Conservation (phyloP, 1,284 basidiomycete species). For the Ustanciosporium gigantosporum region DNA sequence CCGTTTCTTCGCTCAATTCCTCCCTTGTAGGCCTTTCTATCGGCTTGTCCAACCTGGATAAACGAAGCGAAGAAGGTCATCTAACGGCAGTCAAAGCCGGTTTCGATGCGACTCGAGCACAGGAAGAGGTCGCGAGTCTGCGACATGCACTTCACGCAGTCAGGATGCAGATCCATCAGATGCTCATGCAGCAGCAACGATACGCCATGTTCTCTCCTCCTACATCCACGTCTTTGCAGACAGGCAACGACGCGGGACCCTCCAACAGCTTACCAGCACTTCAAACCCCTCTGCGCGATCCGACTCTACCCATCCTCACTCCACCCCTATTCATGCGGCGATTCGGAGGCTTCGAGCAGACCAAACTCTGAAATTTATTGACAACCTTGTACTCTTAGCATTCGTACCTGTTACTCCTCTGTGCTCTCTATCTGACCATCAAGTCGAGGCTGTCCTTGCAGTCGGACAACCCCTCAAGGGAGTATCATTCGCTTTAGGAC, state of each 20-base stretch:
- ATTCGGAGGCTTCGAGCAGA: slow-evolving; percentile 35
- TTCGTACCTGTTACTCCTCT: too few species aligned
- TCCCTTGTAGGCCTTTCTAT: slow-evolving; percentile 10
- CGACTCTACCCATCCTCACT: slow-evolving; percentile 14
- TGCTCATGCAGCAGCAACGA: slow-evolving; percentile 35
- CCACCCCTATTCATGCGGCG: slow-evolving; percentile 21
- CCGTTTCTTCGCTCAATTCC: slow-evolving; percentile 14
- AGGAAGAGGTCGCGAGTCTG: slow-evolving; percentile 38
- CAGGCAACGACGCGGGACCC: background rate
- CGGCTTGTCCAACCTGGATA: slow-evolving; percentile 19
- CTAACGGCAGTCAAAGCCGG: slow-evolving; percentile 29
- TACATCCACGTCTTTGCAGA: background rate
- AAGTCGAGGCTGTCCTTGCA: too few species aligned
- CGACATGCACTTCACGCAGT: slow-evolving; percentile 41
- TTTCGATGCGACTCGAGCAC: slow-evolving; percentile 38
- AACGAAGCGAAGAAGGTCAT: slow-evolving; percentile 35
- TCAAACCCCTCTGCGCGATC: background rate
- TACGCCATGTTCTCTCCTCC: slow-evolving; percentile 17
- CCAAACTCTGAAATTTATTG: slow-evolving; percentile 27
- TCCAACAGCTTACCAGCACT: background rate
- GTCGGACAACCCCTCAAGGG: too few species aligned
- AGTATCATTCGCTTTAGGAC: too few species aligned
- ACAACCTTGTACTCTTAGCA: too few species aligned
- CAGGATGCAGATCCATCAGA: slow-evolving; percentile 43
- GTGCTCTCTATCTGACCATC: too few species aligned